Percentiles rank a stretch among this genome's conserved stretches.
These are phyloP conservation scores for Didymella sp. DNA, from an alignment of 2,329 filamentous ascomycete genomes.

Conservation along the genomic window DNA sequence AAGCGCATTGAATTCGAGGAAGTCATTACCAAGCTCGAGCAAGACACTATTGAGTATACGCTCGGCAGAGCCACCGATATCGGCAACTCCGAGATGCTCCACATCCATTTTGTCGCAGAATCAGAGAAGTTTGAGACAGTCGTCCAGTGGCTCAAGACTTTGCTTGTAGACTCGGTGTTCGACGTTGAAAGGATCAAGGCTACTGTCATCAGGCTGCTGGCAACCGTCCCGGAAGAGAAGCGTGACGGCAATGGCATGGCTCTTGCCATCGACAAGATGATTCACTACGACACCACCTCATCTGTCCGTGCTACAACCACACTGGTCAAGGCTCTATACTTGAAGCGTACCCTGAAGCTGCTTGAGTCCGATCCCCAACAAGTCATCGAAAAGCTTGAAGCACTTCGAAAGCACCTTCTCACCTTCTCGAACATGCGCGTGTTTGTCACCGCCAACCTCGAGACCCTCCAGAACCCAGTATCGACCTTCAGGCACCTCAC, in stretches of 20 bases:
- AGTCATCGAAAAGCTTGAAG: conserved; percentile 79
- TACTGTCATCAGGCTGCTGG: conserved; percentile 79
- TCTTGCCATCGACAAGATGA: conserved; percentile 71
- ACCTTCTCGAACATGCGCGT: conserved; percentile 85
- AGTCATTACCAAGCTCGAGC: conserved; percentile 88
- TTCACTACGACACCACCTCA: conserved; percentile 80
- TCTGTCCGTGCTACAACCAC: conserved; percentile 79
- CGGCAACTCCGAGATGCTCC: conserved; percentile 81
- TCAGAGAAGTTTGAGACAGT: conserved; percentile 83
- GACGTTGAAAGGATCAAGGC: conserved; percentile 71
- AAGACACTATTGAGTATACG: conserved; percentile 85
- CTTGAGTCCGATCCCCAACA: conserved; percentile 76
- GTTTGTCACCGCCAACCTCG: conserved; percentile 81
- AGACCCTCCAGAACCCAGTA: conserved; percentile 75
- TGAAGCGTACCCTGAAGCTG: conserved; percentile 83
- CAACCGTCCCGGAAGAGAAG: conserved; percentile 91
- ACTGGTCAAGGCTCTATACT: conserved; percentile 84
- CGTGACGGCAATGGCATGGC: conserved; percentile 77
- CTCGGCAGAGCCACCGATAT: conserved; percentile 73
- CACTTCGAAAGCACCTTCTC: conserved; percentile 77
- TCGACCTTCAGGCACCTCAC: conserved; percentile 74
- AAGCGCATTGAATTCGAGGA: conserved; percentile 85
- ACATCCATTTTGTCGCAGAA: conserved; percentile 85
- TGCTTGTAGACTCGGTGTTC: conserved; percentile 90
- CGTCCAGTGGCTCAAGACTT: conserved; percentile 81